These are phyloP conservation scores for Blastobotrys malaysiensis DNA, from an alignment of 1,139 yeast species.

Conservation along the genomic window DNA sequence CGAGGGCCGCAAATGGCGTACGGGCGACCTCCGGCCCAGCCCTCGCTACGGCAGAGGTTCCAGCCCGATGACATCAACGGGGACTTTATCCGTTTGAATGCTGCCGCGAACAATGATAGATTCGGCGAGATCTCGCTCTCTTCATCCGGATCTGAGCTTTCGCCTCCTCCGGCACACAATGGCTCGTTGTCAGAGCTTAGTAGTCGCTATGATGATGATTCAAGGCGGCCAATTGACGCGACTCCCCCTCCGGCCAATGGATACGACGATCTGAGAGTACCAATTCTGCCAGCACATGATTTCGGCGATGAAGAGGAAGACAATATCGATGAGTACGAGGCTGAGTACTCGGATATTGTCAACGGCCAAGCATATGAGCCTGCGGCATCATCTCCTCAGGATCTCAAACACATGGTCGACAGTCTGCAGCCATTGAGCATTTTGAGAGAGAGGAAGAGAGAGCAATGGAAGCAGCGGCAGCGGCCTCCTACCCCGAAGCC, in stretches of 20 bases:
- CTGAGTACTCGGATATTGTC: slow-evolving; percentile 9
- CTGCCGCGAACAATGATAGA: neutral
- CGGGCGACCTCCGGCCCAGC: slow-evolving; percentile 14
- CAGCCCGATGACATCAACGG: neutral
- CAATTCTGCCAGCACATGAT: slow-evolving; percentile 12
- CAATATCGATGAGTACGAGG: slow-evolving; percentile 8
- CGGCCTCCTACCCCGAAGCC: neutral
- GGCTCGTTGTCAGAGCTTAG: slow-evolving; percentile 1
- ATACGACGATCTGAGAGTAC: slow-evolving; percentile 8
- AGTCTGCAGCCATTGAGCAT: neutral
- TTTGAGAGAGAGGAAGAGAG: neutral
- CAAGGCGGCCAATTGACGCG: slow-evolving; percentile 1
- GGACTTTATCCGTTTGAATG: neutral
- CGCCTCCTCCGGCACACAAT: neutral
- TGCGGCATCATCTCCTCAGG: neutral
- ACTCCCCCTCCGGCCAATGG: neutral
- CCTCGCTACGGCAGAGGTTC: slow-evolving; percentile 13
- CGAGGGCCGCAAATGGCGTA: slow-evolving; percentile 8
- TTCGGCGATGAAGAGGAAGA: slow-evolving; percentile 8
- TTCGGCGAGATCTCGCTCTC: neutral
- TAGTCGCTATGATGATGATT: slow-evolving; percentile 8
- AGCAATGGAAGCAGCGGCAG: neutral
- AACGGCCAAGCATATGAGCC: neutral
- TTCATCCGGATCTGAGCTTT: neutral
- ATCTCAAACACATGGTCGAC: neutral